Base-by-base conservation (phyloP, 192 early-diverging fungal genomes). In the Mortierella antarctica region DNA sequence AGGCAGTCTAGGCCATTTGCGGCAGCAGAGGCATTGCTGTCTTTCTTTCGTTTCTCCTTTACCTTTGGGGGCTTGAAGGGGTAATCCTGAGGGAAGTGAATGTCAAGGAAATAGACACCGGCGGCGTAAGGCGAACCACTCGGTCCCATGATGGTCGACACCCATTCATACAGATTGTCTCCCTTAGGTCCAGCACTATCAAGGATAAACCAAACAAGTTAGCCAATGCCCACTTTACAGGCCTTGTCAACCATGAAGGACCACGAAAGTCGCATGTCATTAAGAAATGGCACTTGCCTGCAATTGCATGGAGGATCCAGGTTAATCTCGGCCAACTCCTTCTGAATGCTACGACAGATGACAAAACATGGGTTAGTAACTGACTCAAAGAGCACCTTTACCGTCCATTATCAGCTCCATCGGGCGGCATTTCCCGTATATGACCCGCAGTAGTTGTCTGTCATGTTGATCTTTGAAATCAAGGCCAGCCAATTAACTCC, bases 11-110 rank as follows among this genome's bases (percentile, higher is more conserved):
- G 31, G 31, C 31, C 31, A 31, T 31, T 31, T n/a, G n/a, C n/a
- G n/a, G 31, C 3, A 3, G 31, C 31, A 31, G 31, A 31, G 31
- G 31, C 1, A 31, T 3, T 31, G 31, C 31, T 31, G 31, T 18
- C 56, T 18, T 18, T 18, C 10, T 20, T 15, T 10, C 56, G 10
- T 11, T 57, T 2, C 6, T 1, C 31, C 47, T n/a, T 47, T 73
- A 95, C 91, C 84, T 96, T 96, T 83, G 97, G 96, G 52, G 97
- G 94, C 78, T 95, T 95, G 87, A 97, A 99, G 18, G 97, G 96
- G 78, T 99, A 99, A 39, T 97, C 93, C 80, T 92, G 89, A 45
- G 96, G 94, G 64, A 99, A 97, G 66, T 89, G 85, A 67, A 99
- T 95, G 66, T 97, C 96, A 41, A 99, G 84, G 74, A 97, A 97